Evolutionary conservation across 1,139 yeast genomes (phyloP), one percentile per base, ranked within the genome.

Genomic region (Yamadazyma oceani): DNA sequence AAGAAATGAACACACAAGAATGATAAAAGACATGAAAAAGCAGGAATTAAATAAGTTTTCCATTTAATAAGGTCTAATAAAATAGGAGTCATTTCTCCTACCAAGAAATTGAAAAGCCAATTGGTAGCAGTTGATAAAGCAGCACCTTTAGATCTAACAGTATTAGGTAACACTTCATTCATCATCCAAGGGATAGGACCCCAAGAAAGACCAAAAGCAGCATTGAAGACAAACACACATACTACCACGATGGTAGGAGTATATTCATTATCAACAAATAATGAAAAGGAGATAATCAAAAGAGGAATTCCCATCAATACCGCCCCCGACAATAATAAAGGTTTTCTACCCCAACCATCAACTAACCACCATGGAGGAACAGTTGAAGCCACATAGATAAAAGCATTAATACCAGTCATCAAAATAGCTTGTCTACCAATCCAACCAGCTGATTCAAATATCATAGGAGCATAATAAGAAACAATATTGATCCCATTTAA

Each of bases 141-240:
- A 0, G 96, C 95, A 35, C 96, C 96, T 53, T 89, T 86, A 6
- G 96, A 89, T 43, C 97, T 76, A n/a, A 89, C 89, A 17, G 82
- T 71, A 43, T 86, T 76, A 0, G 97, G 97, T 41, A 90, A 75
- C 38, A 90, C 90, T 64, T 89, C 97, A 33, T 89, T 88, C 64
- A 87, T 83, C 51, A 90, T 72, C 97, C 97, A 89, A 6, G 96
- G 96, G 43, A 90, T 82, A 3, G 97, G 97, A 9, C 96, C 96
- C 95, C 96, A 88, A 39, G 85, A 76, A 51, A 81, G 81, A 9
- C 96, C 96, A 62, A 88, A 88, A 23, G 86, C 85, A 0, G 95
- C 87, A 54, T 88, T 90, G 64, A 82, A 85, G 11, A 85, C 62
- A 36, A 89, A 76, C 17, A 89, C 95, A 51, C 85, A 78, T 1